Evolutionary conservation across 768 basidiomycete genomes (phyloP), one percentile per base, ranked within the genome.

Genomic region (Phylloporus sp.): DNA sequence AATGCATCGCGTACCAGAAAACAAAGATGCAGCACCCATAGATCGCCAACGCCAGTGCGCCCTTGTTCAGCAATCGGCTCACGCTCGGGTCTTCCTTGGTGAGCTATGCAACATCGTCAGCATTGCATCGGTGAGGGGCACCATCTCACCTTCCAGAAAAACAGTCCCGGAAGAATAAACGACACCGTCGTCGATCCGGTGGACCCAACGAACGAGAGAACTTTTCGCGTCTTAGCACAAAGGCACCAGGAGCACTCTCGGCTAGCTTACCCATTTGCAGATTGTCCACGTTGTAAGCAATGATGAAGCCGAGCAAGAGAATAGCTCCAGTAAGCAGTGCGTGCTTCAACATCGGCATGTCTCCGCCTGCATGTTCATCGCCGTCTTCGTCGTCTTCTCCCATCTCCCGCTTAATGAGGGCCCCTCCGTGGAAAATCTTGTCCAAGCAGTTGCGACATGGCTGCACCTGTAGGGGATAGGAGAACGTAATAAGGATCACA

Each of bases 121-220:
- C 13, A 45, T 31, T 36, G 3, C 4, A 9, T 21, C 41, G 9
- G 22, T 15, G 47, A 38, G 46, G 42, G 36, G 41, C 22, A 13
- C 42, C 38, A 24, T 34, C 69, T 55, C 55, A 86, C 88, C 84
- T 90, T 85, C 85, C 90, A 97, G 71, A 89, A 96, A 62, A 96
- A 87, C 40, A 93, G 69, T 2, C 91, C 93, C 0, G 93, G 94
- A 28, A 96, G 76, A 59, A 98, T 96, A 69, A 97, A 98, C 2
- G 90, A 93, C 48, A 98, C 91, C 17, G 93, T 95, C 21, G 94
- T 96, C 13, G 91, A 95, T 11, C 96, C 96, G 1, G 93, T 97
- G 20, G 92, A 86, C 2, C 96, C 96, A 29, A 99, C 95, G 62
- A 99, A 96, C 5, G 92, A 90, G 27, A 98, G 75, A 13, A 98